A percentile compares a stretch with the other conserved stretches of the same genome.
Conservation (phyloP, 441 rosid genomes). For the Breynia disticha region DNA sequence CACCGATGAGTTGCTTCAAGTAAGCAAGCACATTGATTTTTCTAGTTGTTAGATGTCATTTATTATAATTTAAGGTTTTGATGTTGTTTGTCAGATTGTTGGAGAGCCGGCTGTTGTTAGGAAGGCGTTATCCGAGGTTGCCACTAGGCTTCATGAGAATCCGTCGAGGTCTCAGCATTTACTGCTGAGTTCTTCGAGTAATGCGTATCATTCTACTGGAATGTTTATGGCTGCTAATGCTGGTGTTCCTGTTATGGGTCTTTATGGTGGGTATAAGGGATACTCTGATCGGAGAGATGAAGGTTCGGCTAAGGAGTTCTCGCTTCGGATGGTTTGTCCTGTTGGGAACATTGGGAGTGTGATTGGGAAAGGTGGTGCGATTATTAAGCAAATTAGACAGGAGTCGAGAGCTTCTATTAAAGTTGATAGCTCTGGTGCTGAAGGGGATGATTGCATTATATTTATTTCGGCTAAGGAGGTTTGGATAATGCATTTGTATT, state of each 20-base stretch:
- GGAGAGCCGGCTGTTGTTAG: slow-evolving; percentile 79
- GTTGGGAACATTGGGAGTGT: slow-evolving; percentile 74
- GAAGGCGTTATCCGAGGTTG: slow-evolving; percentile 77
- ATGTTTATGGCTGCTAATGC: slow-evolving; percentile 38
- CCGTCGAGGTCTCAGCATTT: slow-evolving; percentile 81
- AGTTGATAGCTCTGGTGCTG: slow-evolving; percentile 79
- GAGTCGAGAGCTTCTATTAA: slow-evolving; percentile 76
- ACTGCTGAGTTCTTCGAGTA: slow-evolving; percentile 50
- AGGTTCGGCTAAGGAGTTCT: slow-evolving; percentile 58
- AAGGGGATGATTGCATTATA: slow-evolving; percentile 80
- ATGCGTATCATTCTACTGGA: slow-evolving; percentile 41
- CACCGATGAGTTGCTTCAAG: slow-evolving; percentile 93
- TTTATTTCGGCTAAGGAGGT: slow-evolving; percentile 86
- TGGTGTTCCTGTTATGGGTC: slow-evolving; percentile 53
- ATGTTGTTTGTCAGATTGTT: slow-evolving; percentile 37
- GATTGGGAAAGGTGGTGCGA: slow-evolving; percentile 81
- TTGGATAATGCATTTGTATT: slow-evolving; percentile 19
- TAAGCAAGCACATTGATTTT: slow-evolving; percentile 9
- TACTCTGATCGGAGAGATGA: slow-evolving; percentile 76
- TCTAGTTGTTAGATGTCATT: not conserved
- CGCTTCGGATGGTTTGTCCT: slow-evolving; percentile 75
- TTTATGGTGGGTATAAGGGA: slow-evolving; percentile 79
- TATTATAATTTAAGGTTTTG: not conserved
- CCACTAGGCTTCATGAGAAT: slow-evolving; percentile 81
- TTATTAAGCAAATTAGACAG: slow-evolving; percentile 82